Evolutionary conservation across 495 filamentous ascomycete species (phyloP).

Genomic region (Daldinia loculata): DNA sequence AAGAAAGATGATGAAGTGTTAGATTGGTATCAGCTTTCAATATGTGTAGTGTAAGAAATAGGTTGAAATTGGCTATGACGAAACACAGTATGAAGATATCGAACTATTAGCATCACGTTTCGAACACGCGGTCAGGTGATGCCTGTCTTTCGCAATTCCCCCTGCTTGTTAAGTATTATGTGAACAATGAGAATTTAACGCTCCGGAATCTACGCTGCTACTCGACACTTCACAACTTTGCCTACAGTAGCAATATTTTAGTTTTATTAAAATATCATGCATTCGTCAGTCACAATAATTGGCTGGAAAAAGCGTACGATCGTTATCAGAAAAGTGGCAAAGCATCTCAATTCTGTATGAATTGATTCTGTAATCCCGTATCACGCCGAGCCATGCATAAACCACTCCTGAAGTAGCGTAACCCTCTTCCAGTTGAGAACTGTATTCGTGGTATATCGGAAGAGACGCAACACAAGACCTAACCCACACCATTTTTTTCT

Average conservation of each 20-base stretch:
- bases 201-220: neutral
- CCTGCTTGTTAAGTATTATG: neutral
- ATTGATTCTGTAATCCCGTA: conserved; percentile 48
- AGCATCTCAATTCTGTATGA: conserved; percentile 44
- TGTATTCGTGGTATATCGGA: conserved; percentile 42
- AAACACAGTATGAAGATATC: conserved; percentile 19
- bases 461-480: conserved; percentile 44
- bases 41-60: neutral
- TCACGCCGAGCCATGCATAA: conserved; percentile 50
- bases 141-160: neutral
- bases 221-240: neutral
- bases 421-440: conserved; percentile 36
- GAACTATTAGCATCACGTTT: conserved; percentile 12
- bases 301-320: neutral
- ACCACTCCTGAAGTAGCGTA: conserved; percentile 43
- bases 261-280: neutral
- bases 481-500: conserved; percentile 48
- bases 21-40: neutral
- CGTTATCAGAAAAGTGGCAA: conserved; percentile 36
- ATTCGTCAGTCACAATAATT: conserved; percentile 4
- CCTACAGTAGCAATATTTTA: neutral
- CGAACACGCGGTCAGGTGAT: conserved; percentile 36
- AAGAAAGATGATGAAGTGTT: neutral
- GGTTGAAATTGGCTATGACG: conserved; percentile 29
- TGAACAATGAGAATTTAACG: neutral